Evolutionary conservation across 805 yeast species (phyloP), one percentile per base, ranked within the genome.

Genomic region (baker's yeast (Saccharomyces cerevisiae)): DNA sequence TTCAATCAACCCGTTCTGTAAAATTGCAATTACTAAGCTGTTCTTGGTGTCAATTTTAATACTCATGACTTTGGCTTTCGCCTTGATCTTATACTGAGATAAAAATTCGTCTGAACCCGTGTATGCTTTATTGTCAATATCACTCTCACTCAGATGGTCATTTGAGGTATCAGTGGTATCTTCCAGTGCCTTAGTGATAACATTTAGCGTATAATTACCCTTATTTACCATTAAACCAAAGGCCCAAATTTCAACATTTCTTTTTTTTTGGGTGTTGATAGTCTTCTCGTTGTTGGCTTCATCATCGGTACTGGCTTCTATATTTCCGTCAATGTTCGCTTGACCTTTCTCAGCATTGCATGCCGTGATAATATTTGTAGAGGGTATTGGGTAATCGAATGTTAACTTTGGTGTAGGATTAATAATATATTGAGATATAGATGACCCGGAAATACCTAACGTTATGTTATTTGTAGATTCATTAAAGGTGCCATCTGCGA

Each of bases 371-470:
- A 61, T 57, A 41, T 63, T 65, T 2, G 71, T 69, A 4, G 73
- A 67, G 28, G 73, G 71, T 21, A 70, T 67, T 14, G 73, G 63
- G 24, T 62, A 54, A 51, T 65, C 67, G 32, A 61, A 63, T 2
- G 66, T 58, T n/a, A 69, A 55, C 50, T 65, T 70, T 21, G 73
- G 73, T 1, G 73, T 67, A 30, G 73, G 73, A 52, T 70, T 70
- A 14, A 70, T 60, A 9, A 70, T 54, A 54, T 66, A 70, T 53
- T 70, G 70, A 14, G 69, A 63, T 27, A 70, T 59, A 2, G 72
- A 64, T 28, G 70, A 69, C 21, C 69, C 71, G 1, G 72, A 69
- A 10, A 70, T 61, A 47, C 72, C 73, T 17, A 70, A 60, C 30
- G 65, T 66, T n/a, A 70, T 57, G 32, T 57, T 63, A 50, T 70